phyloP scores from a whole-genome alignment of 23 red algal species.

The Chondrus crispus region DNA sequence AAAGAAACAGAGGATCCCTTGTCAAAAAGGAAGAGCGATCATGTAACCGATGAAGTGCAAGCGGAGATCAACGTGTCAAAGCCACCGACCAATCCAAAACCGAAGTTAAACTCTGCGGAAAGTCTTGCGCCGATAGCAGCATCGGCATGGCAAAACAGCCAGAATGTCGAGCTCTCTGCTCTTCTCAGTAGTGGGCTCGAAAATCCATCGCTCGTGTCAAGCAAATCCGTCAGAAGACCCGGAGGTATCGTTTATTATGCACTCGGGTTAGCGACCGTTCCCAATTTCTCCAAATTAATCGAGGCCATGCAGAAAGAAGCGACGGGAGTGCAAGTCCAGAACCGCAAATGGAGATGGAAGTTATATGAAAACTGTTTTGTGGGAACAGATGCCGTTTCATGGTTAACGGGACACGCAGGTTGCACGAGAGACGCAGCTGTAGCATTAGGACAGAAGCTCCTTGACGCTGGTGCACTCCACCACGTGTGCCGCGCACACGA shows the following conservation, averaged over 20 bases:
- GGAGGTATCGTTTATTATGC: background rate
- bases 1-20: too few relatives aligned
- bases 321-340: constrained; percentile 16
- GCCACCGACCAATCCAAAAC: too few relatives aligned
- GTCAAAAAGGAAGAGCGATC: too few relatives aligned
- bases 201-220: too few relatives aligned
- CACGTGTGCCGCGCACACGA: constrained; percentile 70
- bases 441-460: constrained; percentile 10
- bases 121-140: too few relatives aligned
- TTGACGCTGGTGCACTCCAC: constrained; percentile 58
- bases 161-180: too few relatives aligned
- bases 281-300: constrained; percentile 29
- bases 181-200: too few relatives aligned
- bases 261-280: constrained; percentile 20
- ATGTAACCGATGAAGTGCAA: too few relatives aligned
- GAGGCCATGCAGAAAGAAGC: constrained; percentile 21
- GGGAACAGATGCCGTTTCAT: constrained; percentile 35
- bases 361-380: constrained; percentile 33
- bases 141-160: too few relatives aligned
- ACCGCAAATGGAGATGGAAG: constrained; percentile 30
- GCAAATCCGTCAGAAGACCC: background rate
- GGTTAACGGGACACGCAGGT: background rate
- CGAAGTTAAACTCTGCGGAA: too few relatives aligned
- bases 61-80: too few relatives aligned
- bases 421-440: constrained; percentile 23